Evolutionary conservation across 805 yeast genomes (phyloP), one percentile per base, ranked within the genome.

Genomic region (Wickerhamomyces hampshirensis): DNA sequence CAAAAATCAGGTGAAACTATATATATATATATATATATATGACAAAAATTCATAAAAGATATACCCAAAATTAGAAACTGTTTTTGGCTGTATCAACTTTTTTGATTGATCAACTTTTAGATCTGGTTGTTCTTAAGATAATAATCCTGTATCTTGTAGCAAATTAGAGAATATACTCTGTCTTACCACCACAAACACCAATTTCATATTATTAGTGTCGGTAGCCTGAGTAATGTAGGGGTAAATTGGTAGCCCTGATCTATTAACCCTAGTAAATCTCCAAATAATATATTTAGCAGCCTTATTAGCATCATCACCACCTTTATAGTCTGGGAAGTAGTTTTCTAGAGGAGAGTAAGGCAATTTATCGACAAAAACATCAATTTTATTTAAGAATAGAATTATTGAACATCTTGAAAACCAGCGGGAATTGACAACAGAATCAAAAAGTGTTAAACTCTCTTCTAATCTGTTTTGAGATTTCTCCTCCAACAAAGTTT

Each of bases 151-250:
- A 49, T 83, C 91, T 55, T 77, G 77, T 47, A 84, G 69, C 14
- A 84, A 68, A 53, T 84, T 84, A 47, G 84, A 87, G 54, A 85
- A 67, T 32, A 84, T 78, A 4, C 88, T 82, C 55, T 84, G 93
- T 51, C 78, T 80, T 26, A 84, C 85, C 6, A 91, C 89, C 10
- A 87, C 88, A 62, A 84, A 81, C 5, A 88, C 96, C 50, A 87
- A 64, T 53, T 83, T 78, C 43, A 89, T 87, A 59, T 88, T 88
- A 19, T 86, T 78, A 6, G 96, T 88, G 57, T 88, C 96, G 0
- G 96, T 88, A 0, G 96, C 96, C 60, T 88, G 96, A 4, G 97
- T 88, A 17, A 88, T 84, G 59, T 88, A 95, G 10, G 96, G 96
- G 51, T 84, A 84, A 23, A 89, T 75, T 42, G 80, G 83, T 44